A percentile compares a stretch with the other conserved stretches of the same genome.
Conservation (phyloP, 225 moss, liverwort and hornwort genomes). For the Marchantia polymorpha region DNA sequence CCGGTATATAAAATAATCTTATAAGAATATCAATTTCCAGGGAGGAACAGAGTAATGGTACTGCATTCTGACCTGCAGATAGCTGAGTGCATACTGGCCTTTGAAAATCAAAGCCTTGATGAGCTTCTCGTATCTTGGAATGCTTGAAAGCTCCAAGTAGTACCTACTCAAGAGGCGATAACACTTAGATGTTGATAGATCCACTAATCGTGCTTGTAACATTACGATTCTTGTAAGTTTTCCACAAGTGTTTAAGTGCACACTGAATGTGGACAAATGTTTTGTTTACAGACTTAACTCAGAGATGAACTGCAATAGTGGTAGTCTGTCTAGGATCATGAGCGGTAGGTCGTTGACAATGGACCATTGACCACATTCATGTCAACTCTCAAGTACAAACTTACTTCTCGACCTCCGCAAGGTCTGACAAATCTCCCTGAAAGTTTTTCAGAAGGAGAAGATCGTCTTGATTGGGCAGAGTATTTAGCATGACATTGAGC, state of each 20-base stretch:
- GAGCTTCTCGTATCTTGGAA: conserved; percentile 57
- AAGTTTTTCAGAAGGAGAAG: conserved; percentile 45
- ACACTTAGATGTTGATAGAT: background rate
- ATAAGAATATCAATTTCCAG: background rate
- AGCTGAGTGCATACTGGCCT: conserved; percentile 53
- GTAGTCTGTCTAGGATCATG: too few relatives aligned
- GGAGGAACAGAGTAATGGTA: background rate
- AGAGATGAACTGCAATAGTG: too few relatives aligned
- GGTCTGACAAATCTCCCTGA: conserved; percentile 28
- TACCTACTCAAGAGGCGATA: conserved; percentile 44
- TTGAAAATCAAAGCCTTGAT: conserved; percentile 76
- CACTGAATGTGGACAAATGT: background rate
- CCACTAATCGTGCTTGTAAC: background rate
- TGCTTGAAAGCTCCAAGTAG: conserved; percentile 61
- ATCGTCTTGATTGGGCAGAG: conserved; percentile 83
- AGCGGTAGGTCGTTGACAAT: background rate
- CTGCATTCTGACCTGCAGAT: conserved; percentile 47
- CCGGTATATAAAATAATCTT: background rate
- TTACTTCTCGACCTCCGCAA: conserved; percentile 83
- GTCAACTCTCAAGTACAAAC: background rate
- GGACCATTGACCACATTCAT: background rate
- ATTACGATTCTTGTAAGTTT: background rate
- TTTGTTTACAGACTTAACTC: too few relatives aligned
- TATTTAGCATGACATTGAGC: conserved; percentile 78
- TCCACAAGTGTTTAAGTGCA: background rate